Conservation (phyloP, 148 eudicot genomes). For the Rhododendron vialii region DNA sequence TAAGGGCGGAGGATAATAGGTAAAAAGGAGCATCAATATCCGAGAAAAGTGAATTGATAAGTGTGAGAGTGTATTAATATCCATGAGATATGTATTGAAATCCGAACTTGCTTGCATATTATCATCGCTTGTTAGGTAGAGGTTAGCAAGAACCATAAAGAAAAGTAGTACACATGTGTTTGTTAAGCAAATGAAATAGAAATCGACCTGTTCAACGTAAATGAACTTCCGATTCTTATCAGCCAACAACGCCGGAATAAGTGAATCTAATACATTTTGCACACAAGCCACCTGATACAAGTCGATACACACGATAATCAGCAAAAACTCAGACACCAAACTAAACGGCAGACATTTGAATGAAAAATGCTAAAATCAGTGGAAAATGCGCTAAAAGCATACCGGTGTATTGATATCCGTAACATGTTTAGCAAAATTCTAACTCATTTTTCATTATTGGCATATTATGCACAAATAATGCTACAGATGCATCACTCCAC, state of each 20-base stretch:
- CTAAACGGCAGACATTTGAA: not conserved
- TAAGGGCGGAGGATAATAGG: not conserved
- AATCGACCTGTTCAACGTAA: conserved; percentile 72
- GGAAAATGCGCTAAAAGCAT: not conserved
- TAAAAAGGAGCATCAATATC: not conserved
- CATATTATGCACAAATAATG: not conserved
- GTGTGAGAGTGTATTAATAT: not conserved
- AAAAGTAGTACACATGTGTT: not conserved
- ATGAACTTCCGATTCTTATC: conserved; percentile 82
- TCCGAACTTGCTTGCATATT: not conserved
- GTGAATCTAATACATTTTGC: conserved; percentile 78
- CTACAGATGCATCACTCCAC: not conserved
- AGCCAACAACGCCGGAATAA: conserved; percentile 73
- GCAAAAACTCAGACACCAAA: not conserved
- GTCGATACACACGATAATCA: not conserved
- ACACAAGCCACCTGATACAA: conserved; percentile 71
- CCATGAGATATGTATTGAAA: too few species aligned
- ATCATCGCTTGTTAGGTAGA: not conserved
- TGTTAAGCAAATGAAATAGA: not conserved
- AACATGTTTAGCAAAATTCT: too few species aligned
- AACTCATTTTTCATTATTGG: not conserved
- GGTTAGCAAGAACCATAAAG: not conserved
- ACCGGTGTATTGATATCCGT: not conserved
- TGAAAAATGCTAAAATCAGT: not conserved
- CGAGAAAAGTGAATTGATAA: too few species aligned